Conservation (phyloP, 2,329 filamentous ascomycete species). For the Beauveria asiatica region DNA sequence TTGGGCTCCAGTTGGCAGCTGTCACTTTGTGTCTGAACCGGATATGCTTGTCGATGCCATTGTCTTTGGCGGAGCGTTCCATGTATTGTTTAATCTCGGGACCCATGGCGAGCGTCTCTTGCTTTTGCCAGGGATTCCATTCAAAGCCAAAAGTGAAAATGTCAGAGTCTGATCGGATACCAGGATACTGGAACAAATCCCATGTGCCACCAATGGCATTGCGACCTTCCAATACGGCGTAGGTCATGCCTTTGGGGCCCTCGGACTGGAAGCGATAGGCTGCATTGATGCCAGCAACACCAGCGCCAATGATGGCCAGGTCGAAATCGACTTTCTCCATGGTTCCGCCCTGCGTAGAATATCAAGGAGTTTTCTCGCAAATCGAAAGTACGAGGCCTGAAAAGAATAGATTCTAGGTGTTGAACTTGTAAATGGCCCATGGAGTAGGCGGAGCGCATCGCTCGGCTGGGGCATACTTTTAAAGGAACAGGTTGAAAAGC, state of each 20-base stretch:
- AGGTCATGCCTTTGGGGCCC: conserved; percentile 42
- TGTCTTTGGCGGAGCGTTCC: conserved; percentile 30
- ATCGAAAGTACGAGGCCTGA: too few species aligned
- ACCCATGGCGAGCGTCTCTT: too few species aligned
- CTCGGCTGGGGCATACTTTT: too few species aligned
- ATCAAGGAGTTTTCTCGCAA: too few species aligned
- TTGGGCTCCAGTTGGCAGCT: too few species aligned
- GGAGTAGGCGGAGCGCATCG: too few species aligned
- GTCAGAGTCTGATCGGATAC: conserved; percentile 54
- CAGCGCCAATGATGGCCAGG: conserved; percentile 62
- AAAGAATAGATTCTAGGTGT: too few species aligned
- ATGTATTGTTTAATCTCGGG: conserved; percentile 40
- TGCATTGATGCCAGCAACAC: conserved; percentile 67
- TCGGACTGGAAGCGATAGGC: conserved; percentile 58
- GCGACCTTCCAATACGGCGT: conserved; percentile 62
- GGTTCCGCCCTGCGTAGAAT: too few species aligned
- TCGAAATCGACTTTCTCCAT: conserved; percentile 27
- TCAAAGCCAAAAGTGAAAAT: conserved; percentile 27
- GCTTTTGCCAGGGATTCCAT: background rate
- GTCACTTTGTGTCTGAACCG: too few species aligned
- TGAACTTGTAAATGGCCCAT: too few species aligned
- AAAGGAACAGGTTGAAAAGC: too few species aligned
- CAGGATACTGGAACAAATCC: conserved; percentile 67
- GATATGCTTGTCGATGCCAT: too few species aligned
- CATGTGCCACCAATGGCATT: conserved; percentile 64